phyloP scores from a whole-genome alignment of 1,284 basidiomycete species.

The Ustilago esculenta region DNA sequence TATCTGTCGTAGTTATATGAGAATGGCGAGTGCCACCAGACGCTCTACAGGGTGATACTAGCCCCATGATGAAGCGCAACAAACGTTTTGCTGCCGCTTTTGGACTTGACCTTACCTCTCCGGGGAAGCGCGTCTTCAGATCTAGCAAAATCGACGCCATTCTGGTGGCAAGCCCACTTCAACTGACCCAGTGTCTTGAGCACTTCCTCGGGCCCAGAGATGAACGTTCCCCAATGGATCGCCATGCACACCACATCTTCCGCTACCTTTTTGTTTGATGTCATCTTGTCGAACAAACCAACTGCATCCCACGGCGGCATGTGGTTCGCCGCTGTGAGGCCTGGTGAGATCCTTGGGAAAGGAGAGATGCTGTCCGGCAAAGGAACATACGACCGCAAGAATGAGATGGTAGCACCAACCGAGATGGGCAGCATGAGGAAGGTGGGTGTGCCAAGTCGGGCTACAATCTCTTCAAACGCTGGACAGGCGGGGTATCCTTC shows the following conservation, averaged over 20 bases:
- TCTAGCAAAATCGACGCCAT: slow-evolving; percentile 13
- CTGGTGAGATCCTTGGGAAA: slow-evolving; percentile 50
- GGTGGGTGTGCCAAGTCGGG: slow-evolving; percentile 47
- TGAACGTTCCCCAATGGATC: slow-evolving; percentile 50
- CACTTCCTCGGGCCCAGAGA: slow-evolving; percentile 37
- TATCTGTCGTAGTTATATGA: no score
- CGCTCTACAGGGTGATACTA: slow-evolving; percentile 30
- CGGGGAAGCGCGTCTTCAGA: neutral
- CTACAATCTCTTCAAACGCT: slow-evolving; percentile 54
- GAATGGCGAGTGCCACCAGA: no score
- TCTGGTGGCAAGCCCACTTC: slow-evolving; percentile 34
- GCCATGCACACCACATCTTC: slow-evolving; percentile 27
- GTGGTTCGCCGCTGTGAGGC: slow-evolving; percentile 61
- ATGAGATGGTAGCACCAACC: slow-evolving; percentile 64
- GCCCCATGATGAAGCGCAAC: slow-evolving; percentile 41
- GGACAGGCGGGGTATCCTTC: slow-evolving; percentile 54
- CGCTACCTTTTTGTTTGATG: neutral
- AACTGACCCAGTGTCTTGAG: slow-evolving; percentile 41
- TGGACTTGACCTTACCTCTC: neutral
- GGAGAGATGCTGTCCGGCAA: slow-evolving; percentile 51
- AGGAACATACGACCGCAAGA: slow-evolving; percentile 57
- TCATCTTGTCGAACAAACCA: slow-evolving; percentile 47
- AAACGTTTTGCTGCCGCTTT: slow-evolving; percentile 16
- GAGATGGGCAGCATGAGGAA: slow-evolving; percentile 60
- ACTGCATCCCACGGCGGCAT: slow-evolving; percentile 62